Percentiles rank a stretch among this genome's conserved stretches.
phyloP scores from a whole-genome alignment of 495 filamentous ascomycete species.

The Chlorociboria aeruginascens region DNA sequence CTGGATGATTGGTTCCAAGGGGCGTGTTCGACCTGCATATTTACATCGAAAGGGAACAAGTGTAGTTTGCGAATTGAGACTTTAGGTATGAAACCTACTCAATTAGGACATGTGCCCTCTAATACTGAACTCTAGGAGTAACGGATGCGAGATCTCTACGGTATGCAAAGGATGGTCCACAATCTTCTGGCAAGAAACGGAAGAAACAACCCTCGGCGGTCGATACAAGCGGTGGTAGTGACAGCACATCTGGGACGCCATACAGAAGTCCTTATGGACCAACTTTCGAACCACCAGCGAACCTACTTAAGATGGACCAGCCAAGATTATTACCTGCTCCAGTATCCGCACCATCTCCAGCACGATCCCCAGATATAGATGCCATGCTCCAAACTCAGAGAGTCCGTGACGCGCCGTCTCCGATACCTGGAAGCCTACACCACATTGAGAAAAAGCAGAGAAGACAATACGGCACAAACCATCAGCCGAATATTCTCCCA shows the following conservation, averaged over 20 bases:
- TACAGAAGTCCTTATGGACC: too few species aligned
- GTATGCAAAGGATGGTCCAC: constrained; percentile 1
- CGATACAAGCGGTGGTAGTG: too few species aligned
- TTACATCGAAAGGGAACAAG: constrained; percentile 10
- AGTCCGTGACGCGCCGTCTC: constrained; percentile 1
- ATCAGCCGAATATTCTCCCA: too few species aligned
- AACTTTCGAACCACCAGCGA: too few species aligned
- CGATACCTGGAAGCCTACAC: neutral
- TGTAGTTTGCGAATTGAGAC: constrained; percentile 9
- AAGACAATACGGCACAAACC: neutral
- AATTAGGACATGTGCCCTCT: neutral
- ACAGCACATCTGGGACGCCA: too few species aligned
- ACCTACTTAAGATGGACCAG: too few species aligned
- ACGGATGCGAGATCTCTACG: constrained; percentile 8
- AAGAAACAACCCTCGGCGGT: neutral
- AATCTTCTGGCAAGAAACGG: constrained; percentile 5
- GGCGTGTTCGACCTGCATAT: constrained; percentile 8
- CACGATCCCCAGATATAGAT: constrained; percentile 7
- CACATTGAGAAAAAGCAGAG: constrained; percentile 2
- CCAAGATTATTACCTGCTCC: neutral
- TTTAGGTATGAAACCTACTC: neutral
- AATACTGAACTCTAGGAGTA: constrained; percentile 1
- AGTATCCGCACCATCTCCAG: neutral
- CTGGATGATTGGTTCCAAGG: constrained; percentile 12
- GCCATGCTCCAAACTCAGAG: constrained; percentile 7